These are phyloP conservation scores for Ceratocystis eucalypticola DNA, from an alignment of 2,329 filamentous ascomycete species.

Conservation along the genomic window DNA sequence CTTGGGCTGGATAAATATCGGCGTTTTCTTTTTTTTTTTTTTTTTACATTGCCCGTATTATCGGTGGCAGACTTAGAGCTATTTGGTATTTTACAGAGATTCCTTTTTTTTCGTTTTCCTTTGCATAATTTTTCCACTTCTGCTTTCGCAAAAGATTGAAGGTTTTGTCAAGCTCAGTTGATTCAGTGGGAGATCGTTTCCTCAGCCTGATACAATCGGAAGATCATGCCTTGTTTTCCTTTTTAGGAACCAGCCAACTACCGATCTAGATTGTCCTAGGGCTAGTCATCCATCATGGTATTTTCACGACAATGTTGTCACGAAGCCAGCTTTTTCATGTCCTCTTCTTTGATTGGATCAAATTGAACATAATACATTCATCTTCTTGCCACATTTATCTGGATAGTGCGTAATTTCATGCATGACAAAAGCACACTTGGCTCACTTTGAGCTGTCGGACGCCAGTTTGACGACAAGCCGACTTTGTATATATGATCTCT, in stretches of 20 bases:
- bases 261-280: background rate
- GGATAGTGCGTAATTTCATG: background rate
- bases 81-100: background rate
- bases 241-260: background rate
- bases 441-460: no score
- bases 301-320: background rate
- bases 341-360: background rate
- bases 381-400: background rate
- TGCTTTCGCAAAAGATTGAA: background rate
- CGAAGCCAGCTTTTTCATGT: background rate
- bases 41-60: background rate
- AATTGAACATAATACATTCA: background rate
- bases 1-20: conserved; percentile 7
- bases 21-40: conserved; percentile 1
- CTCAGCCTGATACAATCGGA: background rate
- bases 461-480: no score
- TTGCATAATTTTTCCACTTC: background rate
- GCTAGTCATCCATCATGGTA: background rate
- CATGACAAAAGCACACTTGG: background rate
- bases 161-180: background rate
- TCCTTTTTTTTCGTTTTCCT: background rate
- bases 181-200: background rate
- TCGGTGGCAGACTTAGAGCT: background rate
- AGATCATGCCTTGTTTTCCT: background rate
- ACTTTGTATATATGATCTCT: no score